phyloP scores from a whole-genome alignment of 2,329 filamentous ascomycete species.

The Curvularia verruculosa region DNA sequence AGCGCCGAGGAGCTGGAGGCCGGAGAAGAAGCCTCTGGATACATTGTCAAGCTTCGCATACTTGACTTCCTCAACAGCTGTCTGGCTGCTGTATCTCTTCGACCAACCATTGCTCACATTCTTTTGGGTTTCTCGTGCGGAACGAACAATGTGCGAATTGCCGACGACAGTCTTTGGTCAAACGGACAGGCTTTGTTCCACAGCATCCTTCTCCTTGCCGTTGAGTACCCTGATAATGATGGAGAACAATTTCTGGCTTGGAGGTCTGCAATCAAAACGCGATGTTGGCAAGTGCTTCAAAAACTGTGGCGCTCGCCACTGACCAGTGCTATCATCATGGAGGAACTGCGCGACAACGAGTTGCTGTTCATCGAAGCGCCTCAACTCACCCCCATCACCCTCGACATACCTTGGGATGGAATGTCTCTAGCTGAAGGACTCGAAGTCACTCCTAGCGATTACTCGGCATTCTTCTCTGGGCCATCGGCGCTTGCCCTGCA shows the following conservation, averaged over 20 bases:
- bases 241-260: conserved; percentile 50
- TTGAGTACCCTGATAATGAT: conserved; percentile 70
- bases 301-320: conserved; percentile 84
- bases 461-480: conserved; percentile 70
- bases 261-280: conserved; percentile 52
- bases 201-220: conserved; percentile 72
- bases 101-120: conserved; percentile 87
- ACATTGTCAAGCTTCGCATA: conserved; percentile 81
- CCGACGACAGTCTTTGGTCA: conserved; percentile 72
- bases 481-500: conserved; percentile 72
- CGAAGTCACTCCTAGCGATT: conserved; percentile 26
- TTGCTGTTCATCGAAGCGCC: conserved; percentile 80
- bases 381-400: conserved; percentile 72
- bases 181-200: conserved; percentile 81
- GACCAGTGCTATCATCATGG: conserved; percentile 74
- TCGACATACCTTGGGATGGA: conserved; percentile 76
- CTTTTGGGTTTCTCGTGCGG: conserved; percentile 86
- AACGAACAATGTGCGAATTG: conserved; percentile 70
- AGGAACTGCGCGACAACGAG: conserved; percentile 79
- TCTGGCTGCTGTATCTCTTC: conserved; percentile 73
- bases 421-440: conserved; percentile 59
- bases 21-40: conserved; percentile 72
- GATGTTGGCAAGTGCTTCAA: conserved; percentile 67
- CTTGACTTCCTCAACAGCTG: conserved; percentile 86
- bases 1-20: conserved; percentile 74